Conservation (phyloP, 106 monocot species). For the Acanthochlamys bracteata region DNA sequence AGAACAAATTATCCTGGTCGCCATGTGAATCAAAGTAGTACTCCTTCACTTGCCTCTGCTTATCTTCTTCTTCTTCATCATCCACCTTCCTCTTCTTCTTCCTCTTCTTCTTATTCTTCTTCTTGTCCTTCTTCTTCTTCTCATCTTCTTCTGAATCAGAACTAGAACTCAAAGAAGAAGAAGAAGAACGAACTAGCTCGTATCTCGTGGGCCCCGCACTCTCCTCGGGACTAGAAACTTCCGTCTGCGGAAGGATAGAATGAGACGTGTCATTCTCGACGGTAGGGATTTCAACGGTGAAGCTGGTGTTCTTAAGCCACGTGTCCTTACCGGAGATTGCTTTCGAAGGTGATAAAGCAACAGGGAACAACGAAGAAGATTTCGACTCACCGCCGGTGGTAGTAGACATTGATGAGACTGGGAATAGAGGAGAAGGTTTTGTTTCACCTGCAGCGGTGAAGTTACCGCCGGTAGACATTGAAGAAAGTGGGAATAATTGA, state of each 20-base stretch:
- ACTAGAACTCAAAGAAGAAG: too few species aligned
- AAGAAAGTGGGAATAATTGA: too few species aligned
- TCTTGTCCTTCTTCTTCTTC: constrained; percentile 18
- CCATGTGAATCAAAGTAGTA: constrained; percentile 72
- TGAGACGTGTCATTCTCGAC: not conserved
- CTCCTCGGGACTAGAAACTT: constrained; percentile 1
- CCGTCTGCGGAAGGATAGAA: constrained; percentile 7
- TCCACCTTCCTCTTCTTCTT: constrained; percentile 16
- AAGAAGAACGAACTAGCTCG: constrained; percentile 36
- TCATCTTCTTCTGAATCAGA: constrained; percentile 17
- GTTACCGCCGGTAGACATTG: too few species aligned
- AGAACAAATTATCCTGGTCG: constrained; percentile 79
- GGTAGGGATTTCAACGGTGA: constrained; percentile 28
- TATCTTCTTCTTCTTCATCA: constrained; percentile 20
- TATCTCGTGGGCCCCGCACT: constrained; percentile 16
- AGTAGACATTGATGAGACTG: too few species aligned
- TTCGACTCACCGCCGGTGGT: too few species aligned
- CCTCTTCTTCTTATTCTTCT: constrained; percentile 40
- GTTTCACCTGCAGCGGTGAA: too few species aligned
- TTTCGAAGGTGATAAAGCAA: not conserved
- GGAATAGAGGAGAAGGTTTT: too few species aligned
- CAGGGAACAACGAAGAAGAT: too few species aligned
- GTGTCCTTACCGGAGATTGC: constrained; percentile 14
- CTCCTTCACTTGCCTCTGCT: constrained; percentile 48
- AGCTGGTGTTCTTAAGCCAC: constrained; percentile 82